Evolutionary conservation across 441 rosid species (phyloP), one percentile per base, ranked within the genome.

Genomic region (Bruguiera hainesii): DNA sequence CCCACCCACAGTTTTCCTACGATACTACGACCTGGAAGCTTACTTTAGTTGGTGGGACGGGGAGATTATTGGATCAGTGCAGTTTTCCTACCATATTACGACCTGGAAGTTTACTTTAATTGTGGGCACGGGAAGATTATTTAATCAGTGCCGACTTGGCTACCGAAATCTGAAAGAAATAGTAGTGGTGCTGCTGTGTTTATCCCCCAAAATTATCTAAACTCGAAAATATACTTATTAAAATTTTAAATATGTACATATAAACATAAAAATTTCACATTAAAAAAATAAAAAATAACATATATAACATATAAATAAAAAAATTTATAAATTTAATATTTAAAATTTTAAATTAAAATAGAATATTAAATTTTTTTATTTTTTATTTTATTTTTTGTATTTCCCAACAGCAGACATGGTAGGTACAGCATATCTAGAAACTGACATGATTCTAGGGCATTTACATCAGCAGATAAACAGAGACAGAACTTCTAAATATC

Each of bases 111-210:
- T 75, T 76, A 76, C 58, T 77, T 73, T 71, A 58, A 20, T 56
- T 77, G 77, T 69, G 81, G 73, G 82, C 1, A 62, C 18, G 65
- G 30, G 25, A 59, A 60, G 72, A 66, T 65, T 9, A 31, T 51
- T 28, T 16, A 71, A 50, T 71, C 74, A 1, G 76, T 68, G 2
- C 88, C 85, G 2, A 37, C 71, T 7, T 76, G 85, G 86, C 78
- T 76, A 20, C 64, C 53, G 13, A 83, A 79, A 37, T 39, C 68
- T 49, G 78, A 85, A 86, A 79, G 81, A 65, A 72, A 66, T 56
- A 64, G 85, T 10, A 72, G 60, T 56, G 85, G 87, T 64, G 82
- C 88, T 3, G 89, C 87, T 4, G 89, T 87, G 20, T 85, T 83
- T 75, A 85, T 87, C 65, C 88, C 87, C 23, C 80, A 57, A 57